These are phyloP conservation scores for Tricholoma hemisulphureum DNA, from an alignment of 768 basidiomycete genomes.

Conservation along the genomic window DNA sequence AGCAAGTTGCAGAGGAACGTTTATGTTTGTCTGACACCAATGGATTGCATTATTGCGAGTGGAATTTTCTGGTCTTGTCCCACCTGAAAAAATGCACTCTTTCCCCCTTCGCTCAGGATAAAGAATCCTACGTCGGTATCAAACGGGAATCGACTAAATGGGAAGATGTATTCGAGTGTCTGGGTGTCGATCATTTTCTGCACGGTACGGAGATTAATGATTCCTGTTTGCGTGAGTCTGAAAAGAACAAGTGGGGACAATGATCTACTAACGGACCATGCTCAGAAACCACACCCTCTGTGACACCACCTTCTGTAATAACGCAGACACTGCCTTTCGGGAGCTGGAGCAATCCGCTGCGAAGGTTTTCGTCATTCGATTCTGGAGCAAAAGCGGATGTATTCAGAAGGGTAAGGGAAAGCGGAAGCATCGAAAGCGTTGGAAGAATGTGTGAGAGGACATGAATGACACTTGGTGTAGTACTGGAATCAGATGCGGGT, in stretches of 20 bases:
- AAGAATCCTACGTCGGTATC: conserved; percentile 71
- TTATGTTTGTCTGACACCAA: conserved; percentile 53
- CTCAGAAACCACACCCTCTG: conserved; percentile 65
- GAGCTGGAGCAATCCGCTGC: conserved; percentile 73
- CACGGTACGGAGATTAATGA: conserved; percentile 59
- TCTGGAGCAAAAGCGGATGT: conserved; percentile 57
- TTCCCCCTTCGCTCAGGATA: conserved; percentile 58
- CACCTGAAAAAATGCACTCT: conserved; percentile 75
- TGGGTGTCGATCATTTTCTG: conserved; percentile 67
- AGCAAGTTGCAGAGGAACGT: conserved; percentile 44
- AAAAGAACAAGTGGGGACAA: not conserved
- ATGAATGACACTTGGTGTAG: conserved; percentile 48
- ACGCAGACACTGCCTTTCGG: conserved; percentile 59
- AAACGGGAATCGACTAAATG: conserved; percentile 71
- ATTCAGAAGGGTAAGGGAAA: conserved; percentile 66
- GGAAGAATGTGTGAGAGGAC: conserved; percentile 62
- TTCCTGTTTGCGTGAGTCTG: conserved; percentile 39
- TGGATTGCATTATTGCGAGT: conserved; percentile 1
- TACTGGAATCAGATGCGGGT: conserved; percentile 25
- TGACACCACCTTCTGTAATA: conserved; percentile 63
- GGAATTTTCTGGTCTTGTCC: not conserved
- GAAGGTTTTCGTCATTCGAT: conserved; percentile 67
- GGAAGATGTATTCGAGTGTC: conserved; percentile 71
- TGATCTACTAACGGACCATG: conserved; percentile 38
- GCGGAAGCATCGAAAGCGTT: conserved; percentile 49